Conservation (phyloP, 2,329 filamentous ascomycete species). For the Hortaea werneckii region DNA sequence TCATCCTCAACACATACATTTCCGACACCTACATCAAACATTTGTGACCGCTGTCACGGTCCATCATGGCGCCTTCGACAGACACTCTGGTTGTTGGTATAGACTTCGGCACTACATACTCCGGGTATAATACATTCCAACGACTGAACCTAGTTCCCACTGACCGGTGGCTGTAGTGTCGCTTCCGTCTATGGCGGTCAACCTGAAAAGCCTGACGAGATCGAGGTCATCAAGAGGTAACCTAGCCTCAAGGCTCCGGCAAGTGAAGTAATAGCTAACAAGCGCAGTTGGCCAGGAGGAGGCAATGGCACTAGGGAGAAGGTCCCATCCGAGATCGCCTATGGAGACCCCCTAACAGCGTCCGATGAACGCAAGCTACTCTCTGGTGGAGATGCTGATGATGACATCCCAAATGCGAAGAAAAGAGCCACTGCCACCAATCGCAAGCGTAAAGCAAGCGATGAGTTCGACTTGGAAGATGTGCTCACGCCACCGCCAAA, state of each 20-base stretch:
- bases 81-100: constrained; percentile 65
- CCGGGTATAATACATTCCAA: constrained; percentile 33
- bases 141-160: background rate
- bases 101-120: constrained; percentile 73
- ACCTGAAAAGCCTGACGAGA: constrained; percentile 49
- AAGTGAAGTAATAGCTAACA: background rate
- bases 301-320: constrained; percentile 77
- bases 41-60: too few relatives aligned
- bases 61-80: too few relatives aligned
- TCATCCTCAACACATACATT: too few relatives aligned
- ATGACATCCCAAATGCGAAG: background rate
- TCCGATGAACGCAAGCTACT: background rate
- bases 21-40: too few relatives aligned
- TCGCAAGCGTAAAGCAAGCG: too few relatives aligned
- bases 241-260: too few relatives aligned
- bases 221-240: constrained; percentile 63
- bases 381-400: background rate
- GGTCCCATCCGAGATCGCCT: constrained; percentile 63
- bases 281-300: constrained; percentile 55
- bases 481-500: too few relatives aligned
- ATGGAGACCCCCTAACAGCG: constrained; percentile 27
- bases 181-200: constrained; percentile 34
- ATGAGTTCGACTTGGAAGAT: too few relatives aligned
- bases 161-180: constrained; percentile 29
- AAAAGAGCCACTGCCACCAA: too few relatives aligned